These are phyloP conservation scores for Cocos nucifera DNA, from an alignment of 176 grass and related monocot species.

Conservation along the genomic window DNA sequence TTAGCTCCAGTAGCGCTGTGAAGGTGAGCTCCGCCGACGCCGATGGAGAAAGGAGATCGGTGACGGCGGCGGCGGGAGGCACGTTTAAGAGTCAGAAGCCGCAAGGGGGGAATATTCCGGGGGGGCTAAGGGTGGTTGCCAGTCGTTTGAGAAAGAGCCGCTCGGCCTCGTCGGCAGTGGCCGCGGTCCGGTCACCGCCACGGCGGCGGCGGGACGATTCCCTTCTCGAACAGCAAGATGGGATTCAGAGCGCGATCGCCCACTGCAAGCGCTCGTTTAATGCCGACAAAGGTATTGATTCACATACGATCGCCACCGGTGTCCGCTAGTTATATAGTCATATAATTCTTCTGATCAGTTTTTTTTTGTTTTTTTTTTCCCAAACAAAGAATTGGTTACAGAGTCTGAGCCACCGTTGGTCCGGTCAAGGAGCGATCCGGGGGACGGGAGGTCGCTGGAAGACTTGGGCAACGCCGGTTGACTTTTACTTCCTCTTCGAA, in stretches of 20 bases:
- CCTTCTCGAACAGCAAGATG: conserved; percentile 73
- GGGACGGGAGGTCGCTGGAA: conserved; percentile 16
- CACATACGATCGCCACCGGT: conserved; percentile 1
- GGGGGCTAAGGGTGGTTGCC: conserved; percentile 14
- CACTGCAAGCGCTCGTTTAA: conserved; percentile 91
- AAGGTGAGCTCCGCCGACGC: background rate
- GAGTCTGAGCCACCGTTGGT: conserved; percentile 36
- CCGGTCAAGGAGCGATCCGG: conserved; percentile 57
- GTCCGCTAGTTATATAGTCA: background rate
- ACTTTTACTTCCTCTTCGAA: background rate
- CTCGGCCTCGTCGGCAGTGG: conserved; percentile 43
- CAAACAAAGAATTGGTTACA: conserved; percentile 23
- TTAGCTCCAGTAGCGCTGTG: conserved; percentile 17
- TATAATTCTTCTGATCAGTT: background rate
- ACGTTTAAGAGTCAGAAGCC: background rate
- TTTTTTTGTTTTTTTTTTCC: background rate
- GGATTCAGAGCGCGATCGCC: conserved; percentile 89
- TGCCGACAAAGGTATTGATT: conserved; percentile 15
- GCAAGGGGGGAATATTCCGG: background rate
- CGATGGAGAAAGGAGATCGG: background rate
- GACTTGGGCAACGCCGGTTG: background rate
- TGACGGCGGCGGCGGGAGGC: background rate
- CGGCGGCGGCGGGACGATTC: conserved; percentile 50
- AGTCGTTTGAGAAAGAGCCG: conserved; percentile 47
- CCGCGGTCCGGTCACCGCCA: conserved; percentile 10